These are phyloP conservation scores for Anthracocystis walkeri DNA, from an alignment of 1,284 basidiomycete species.

Conservation along the genomic window DNA sequence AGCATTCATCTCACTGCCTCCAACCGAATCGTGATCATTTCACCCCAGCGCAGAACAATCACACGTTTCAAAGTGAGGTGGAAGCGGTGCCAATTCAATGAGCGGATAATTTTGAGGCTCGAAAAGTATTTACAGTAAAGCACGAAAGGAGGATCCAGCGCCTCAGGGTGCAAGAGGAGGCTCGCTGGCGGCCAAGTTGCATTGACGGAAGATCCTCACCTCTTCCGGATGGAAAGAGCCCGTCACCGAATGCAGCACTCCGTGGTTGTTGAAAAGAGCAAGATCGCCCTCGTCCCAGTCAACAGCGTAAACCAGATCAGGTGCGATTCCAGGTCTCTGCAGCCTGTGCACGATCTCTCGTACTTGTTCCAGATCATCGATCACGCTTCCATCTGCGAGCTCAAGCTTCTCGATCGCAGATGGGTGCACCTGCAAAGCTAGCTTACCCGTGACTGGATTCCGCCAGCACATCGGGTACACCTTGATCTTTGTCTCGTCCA, in stretches of 20 bases:
- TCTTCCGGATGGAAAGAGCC: conserved; percentile 6
- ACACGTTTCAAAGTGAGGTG: too few relatives aligned
- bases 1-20: neutral
- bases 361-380: conserved; percentile 7
- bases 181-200: conserved; percentile 11
- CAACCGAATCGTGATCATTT: neutral
- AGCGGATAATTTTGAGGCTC: neutral
- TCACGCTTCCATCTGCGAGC: conserved; percentile 4
- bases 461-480: conserved; percentile 11
- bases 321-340: conserved; percentile 9
- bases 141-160: neutral
- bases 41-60: too few relatives aligned
- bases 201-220: conserved; percentile 12
- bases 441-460: conserved; percentile 2
- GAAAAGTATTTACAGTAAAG: neutral
- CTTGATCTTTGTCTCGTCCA: conserved; percentile 6
- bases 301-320: conserved; percentile 3
- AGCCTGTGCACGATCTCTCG: conserved; percentile 11
- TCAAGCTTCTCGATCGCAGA: conserved; percentile 9
- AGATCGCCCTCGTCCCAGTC: conserved; percentile 14
- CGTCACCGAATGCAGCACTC: conserved; percentile 7
- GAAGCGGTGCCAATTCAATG: too few relatives aligned
- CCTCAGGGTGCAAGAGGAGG: conserved; percentile 7
- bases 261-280: conserved; percentile 12
- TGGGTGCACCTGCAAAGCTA: conserved; percentile 11